Evolutionary conservation across 441 rosid genomes (phyloP).

Genomic region (Jatropha multifida): DNA sequence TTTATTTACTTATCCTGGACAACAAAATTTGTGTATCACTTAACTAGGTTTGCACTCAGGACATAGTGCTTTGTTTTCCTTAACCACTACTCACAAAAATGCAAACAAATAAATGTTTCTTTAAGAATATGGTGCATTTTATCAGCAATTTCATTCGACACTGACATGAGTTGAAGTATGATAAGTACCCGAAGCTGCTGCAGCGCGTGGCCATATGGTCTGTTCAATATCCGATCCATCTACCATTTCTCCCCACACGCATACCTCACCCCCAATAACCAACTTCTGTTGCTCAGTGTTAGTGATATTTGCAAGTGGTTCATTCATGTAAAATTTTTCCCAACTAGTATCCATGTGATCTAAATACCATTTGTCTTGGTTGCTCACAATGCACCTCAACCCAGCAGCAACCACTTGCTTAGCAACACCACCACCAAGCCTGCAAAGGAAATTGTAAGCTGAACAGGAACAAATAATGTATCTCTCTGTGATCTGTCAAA

Average conservation of each 20-base stretch:
- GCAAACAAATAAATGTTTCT: constrained; percentile 3
- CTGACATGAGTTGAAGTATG: background rate
- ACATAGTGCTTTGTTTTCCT: background rate
- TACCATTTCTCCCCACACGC: constrained; percentile 74
- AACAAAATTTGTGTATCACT: background rate
- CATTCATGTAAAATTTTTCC: constrained; percentile 55
- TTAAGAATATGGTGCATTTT: background rate
- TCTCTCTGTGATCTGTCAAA: background rate
- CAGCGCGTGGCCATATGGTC: constrained; percentile 85
- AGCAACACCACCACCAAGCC: constrained; percentile 70
- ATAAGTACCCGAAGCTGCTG: constrained; percentile 69
- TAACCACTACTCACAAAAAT: background rate
- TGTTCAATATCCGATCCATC: constrained; percentile 71
- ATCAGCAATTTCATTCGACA: background rate
- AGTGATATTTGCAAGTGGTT: constrained; percentile 54
- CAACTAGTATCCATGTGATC: constrained; percentile 61
- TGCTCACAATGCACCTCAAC: constrained; percentile 72
- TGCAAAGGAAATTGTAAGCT: constrained; percentile 25
- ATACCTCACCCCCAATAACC: constrained; percentile 79
- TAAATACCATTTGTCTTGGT: constrained; percentile 75
- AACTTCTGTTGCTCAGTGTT: constrained; percentile 46
- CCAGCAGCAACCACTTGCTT: constrained; percentile 56
- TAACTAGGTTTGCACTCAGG: background rate
- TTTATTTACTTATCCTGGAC: background rate
- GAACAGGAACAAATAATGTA: background rate